These are phyloP conservation scores for Dactylellina parvicollis DNA, from an alignment of 2,329 filamentous ascomycete species.

Conservation along the genomic window DNA sequence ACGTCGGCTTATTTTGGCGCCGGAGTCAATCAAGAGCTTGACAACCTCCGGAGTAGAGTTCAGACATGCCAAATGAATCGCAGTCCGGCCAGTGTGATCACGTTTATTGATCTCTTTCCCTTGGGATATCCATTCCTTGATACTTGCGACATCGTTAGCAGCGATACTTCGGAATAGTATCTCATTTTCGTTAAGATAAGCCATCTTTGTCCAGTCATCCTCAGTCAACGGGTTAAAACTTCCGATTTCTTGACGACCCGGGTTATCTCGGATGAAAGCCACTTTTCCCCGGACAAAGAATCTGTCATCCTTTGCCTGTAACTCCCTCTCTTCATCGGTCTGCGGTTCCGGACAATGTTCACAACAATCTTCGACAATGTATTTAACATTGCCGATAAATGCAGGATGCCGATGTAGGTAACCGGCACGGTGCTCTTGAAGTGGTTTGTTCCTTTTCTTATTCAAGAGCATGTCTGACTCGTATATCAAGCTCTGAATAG, in stretches of 20 bases:
- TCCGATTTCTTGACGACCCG: constrained; percentile 77
- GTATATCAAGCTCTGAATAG: too few species aligned
- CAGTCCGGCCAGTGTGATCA: constrained; percentile 80
- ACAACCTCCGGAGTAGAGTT: constrained; percentile 75
- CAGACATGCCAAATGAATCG: constrained; percentile 78
- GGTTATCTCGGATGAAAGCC: constrained; percentile 79
- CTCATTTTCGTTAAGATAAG: constrained; percentile 82
- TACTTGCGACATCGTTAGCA: constrained; percentile 74
- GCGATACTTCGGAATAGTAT: constrained; percentile 81
- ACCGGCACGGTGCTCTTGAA: constrained; percentile 74
- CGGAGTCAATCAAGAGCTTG: constrained; percentile 74
- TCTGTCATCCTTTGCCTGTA: constrained; percentile 76
- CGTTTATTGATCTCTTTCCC: constrained; percentile 76
- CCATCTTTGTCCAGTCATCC: constrained; percentile 69
- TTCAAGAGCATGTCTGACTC: too few species aligned
- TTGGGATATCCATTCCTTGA: constrained; percentile 75
- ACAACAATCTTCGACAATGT: constrained; percentile 83
- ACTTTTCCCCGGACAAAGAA: constrained; percentile 77
- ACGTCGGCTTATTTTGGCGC: constrained; percentile 76
- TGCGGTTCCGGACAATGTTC: constrained; percentile 76
- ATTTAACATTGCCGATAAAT: constrained; percentile 79
- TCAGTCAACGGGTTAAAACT: constrained; percentile 58
- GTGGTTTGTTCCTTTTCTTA: constrained; percentile 73
- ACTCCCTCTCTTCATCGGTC: constrained; percentile 76
- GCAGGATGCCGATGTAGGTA: constrained; percentile 80